phyloP scores from a whole-genome alignment of 192 early-diverging fungal genomes.

The Rhizophagus prolifer region DNA sequence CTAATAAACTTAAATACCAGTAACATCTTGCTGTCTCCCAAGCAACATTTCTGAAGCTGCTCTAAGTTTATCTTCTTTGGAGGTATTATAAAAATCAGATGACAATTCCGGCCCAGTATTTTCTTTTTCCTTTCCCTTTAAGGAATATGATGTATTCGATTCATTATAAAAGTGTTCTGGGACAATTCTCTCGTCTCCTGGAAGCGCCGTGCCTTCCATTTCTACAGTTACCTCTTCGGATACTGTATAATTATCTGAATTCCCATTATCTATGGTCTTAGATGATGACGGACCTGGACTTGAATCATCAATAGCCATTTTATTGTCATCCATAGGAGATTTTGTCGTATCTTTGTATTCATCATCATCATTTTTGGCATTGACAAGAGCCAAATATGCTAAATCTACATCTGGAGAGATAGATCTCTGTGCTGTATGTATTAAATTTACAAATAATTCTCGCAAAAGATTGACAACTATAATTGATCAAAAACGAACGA shows the following conservation, averaged over 20 bases:
- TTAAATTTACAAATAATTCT: slow-evolving; percentile 50
- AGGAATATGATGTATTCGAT: not conserved
- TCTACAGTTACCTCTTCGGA: not conserved
- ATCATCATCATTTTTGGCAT: slow-evolving; percentile 33
- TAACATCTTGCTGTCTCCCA: slow-evolving; percentile 72
- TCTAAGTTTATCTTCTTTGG: slow-evolving; percentile 17
- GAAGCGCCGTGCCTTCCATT: not conserved
- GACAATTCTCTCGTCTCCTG: not conserved
- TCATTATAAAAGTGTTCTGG: not conserved
- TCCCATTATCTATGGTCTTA: not conserved
- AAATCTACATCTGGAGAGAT: slow-evolving; percentile 58
- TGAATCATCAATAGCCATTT: slow-evolving; percentile 9
- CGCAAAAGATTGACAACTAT: slow-evolving; percentile 54
- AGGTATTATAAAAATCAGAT: not conserved
- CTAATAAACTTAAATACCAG: slow-evolving; percentile 36
- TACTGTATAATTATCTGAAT: not conserved
- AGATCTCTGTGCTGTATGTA: slow-evolving; percentile 39
- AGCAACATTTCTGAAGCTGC: slow-evolving; percentile 37
- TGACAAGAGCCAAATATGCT: slow-evolving; percentile 56
- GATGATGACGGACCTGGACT: slow-evolving; percentile 4
- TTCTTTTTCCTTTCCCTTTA: slow-evolving; percentile 27
- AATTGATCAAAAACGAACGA: not conserved
- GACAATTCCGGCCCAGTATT: not conserved
- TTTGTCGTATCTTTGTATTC: not conserved
- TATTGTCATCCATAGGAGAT: not conserved